Evolutionary conservation across 306 rosid genomes (phyloP).

Genomic region (Erythrophleum fordii): DNA sequence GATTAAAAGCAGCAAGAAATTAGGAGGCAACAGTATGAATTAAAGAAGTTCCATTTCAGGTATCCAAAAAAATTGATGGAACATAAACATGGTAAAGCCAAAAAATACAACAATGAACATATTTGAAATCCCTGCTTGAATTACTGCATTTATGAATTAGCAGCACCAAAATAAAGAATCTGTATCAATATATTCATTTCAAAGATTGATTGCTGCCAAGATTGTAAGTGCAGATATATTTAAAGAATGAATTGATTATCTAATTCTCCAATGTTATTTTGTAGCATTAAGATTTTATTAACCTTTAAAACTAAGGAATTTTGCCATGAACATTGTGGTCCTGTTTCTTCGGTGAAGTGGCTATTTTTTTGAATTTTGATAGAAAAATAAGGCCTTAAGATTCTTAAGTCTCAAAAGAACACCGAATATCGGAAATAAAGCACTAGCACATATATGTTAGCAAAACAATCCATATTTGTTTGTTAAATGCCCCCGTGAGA

Average conservation of each 20-base stretch:
- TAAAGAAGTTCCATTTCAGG: background rate
- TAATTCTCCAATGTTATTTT: background rate
- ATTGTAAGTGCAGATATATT: conserved; percentile 1
- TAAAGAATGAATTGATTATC: conserved; percentile 8
- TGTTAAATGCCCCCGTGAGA: conserved; percentile 13
- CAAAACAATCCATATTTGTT: conserved; percentile 33
- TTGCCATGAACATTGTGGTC: conserved; percentile 12
- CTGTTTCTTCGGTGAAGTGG: conserved; percentile 10
- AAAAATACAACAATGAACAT: conserved; percentile 6
- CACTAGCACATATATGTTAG: conserved; percentile 5
- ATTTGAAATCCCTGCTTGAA: background rate
- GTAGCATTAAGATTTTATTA: conserved; percentile 11
- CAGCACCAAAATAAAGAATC: conserved; percentile 4
- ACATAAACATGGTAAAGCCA: background rate
- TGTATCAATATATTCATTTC: conserved; percentile 10
- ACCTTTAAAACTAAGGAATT: conserved; percentile 12
- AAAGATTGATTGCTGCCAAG: conserved; percentile 22
- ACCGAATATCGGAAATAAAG: conserved; percentile 8
- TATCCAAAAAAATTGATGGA: background rate
- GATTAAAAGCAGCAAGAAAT: conserved; percentile 21
- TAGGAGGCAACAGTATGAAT: background rate
- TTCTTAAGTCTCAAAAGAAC: conserved; percentile 11
- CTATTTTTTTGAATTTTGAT: background rate
- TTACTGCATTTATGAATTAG: background rate
- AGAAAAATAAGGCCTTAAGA: background rate